Conservation (phyloP, 1,284 basidiomycete species). For the Marasmius oreades region DNA sequence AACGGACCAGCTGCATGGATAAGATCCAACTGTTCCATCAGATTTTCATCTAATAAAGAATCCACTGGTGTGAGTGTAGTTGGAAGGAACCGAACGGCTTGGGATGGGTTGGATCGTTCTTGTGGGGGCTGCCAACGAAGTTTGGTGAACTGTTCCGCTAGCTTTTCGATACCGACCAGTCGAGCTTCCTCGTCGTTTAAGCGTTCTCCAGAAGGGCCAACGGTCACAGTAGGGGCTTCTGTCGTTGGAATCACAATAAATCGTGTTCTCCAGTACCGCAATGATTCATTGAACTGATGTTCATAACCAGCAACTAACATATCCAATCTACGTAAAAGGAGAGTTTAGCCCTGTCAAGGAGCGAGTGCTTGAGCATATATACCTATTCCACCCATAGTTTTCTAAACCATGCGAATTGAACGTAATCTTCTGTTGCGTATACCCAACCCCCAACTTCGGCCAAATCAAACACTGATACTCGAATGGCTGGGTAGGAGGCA, state of each 20-base stretch:
- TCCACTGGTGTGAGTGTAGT: constrained; percentile 81
- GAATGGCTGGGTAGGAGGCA: constrained; percentile 60
- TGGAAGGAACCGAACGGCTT: constrained; percentile 67
- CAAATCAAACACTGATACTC: constrained; percentile 90
- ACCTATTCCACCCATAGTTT: constrained; percentile 83
- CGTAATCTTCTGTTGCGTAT: constrained; percentile 75
- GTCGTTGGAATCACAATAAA: constrained; percentile 90
- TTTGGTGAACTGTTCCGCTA: constrained; percentile 84
- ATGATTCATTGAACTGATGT: constrained; percentile 73
- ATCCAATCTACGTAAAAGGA: constrained; percentile 48
- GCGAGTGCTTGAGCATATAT: constrained; percentile 15
- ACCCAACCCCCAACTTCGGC: constrained; percentile 86
- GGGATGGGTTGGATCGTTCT: constrained; percentile 35
- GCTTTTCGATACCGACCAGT: constrained; percentile 86
- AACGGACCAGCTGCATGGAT: constrained; percentile 73
- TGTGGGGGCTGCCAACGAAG: constrained; percentile 73
- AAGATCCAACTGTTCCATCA: constrained; percentile 77
- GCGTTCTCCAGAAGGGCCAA: constrained; percentile 62
- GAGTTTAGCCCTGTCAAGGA: not conserved
- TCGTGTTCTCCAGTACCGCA: constrained; percentile 93
- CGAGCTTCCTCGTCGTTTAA: constrained; percentile 87
- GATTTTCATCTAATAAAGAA: constrained; percentile 72
- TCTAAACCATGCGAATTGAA: constrained; percentile 80
- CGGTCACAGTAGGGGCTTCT: constrained; percentile 54
- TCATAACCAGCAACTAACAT: constrained; percentile 88